Evolutionary conservation across 73 alveolate species (phyloP), one percentile per base, ranked within the genome.

Genomic region (Paramecium pentaurelia): DNA sequence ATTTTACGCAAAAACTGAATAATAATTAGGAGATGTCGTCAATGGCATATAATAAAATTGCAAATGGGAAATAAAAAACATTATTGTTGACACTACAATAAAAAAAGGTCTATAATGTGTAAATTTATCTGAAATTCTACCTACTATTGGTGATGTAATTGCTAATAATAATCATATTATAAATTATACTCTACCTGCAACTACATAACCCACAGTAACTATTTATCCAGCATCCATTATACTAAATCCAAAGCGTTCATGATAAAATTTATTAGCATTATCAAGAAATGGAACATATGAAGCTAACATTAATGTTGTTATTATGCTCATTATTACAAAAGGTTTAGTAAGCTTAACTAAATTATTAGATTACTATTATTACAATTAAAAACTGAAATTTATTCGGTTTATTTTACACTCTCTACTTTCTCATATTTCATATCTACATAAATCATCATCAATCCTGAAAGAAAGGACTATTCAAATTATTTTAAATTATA

Each of bases 221-320:
- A 80, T 44, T 36, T 27, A 4, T 10, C 91, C 91, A 10, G 91
- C 71, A 80, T 80, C 25, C 47, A 49, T 40, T 8, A 49, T 27
- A 14, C 64, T 44, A 49, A 80, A 80, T 80, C 91, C 91, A 80
- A 80, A 80, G 3, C 75, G 18, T 49, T 80, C 91, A 45, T 80
- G 75, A 47, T 80, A 80, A 80, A 45, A 80, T 32, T 80, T 80
- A 80, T 80, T 80, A 14, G 91, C 91, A 80, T 80, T 80, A 22
- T 80, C 91, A 44, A 80, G 27, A 10, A 80, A 80, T 40, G 91
- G 91, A 5, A 80, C 91, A 80, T 80, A 80, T 12, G 91, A 25
- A 6, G 64, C 91, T 9, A 80, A 28, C 71, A 80, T 44, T 27
- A 80, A 80, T 10, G 91, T 47, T 2, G 64, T 32, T 80, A 80